Evolutionary conservation across 108 stramenopile genomes (phyloP).

Genomic region (Nitzschia palea): DNA sequence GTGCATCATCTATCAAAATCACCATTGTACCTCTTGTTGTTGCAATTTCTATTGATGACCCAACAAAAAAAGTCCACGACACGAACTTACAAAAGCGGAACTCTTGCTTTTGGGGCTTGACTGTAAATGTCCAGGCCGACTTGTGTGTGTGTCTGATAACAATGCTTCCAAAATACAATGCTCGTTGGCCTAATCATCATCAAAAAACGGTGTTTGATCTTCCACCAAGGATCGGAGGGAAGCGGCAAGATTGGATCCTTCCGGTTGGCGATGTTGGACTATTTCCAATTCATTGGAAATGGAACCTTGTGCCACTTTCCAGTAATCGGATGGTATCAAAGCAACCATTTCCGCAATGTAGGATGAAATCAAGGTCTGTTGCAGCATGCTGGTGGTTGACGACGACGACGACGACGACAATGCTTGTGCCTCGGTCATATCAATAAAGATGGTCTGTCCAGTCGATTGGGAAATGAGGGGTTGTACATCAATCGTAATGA

Average conservation of each 20-base stretch:
- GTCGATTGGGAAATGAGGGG: slow-evolving; percentile 52
- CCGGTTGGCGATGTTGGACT: neutral
- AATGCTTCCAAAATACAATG: no score
- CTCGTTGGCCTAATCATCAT: no score
- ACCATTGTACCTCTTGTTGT: no score
- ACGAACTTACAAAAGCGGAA: no score
- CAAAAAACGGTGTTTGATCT: slow-evolving; percentile 8
- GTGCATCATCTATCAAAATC: no score
- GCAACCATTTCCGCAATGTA: slow-evolving; percentile 48
- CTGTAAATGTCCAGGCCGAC: no score
- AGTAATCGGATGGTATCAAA: slow-evolving; percentile 48
- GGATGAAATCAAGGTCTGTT: slow-evolving; percentile 46
- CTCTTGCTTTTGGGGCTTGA: no score
- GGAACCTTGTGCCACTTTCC: neutral
- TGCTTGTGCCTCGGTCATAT: slow-evolving; percentile 70
- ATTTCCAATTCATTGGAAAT: slow-evolving; percentile 5
- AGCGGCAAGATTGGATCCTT: neutral
- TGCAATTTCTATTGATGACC: no score
- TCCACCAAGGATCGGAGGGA: neutral
- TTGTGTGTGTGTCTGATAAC: no score
- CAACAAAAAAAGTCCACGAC: no score
- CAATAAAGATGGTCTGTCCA: slow-evolving; percentile 66
- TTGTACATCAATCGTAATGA: slow-evolving; percentile 66
- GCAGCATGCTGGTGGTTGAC: slow-evolving; percentile 7
- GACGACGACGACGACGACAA: neutral